These are phyloP conservation scores for Nicotiana attenuata DNA, from an alignment of 257 asterid species.

Conservation along the genomic window DNA sequence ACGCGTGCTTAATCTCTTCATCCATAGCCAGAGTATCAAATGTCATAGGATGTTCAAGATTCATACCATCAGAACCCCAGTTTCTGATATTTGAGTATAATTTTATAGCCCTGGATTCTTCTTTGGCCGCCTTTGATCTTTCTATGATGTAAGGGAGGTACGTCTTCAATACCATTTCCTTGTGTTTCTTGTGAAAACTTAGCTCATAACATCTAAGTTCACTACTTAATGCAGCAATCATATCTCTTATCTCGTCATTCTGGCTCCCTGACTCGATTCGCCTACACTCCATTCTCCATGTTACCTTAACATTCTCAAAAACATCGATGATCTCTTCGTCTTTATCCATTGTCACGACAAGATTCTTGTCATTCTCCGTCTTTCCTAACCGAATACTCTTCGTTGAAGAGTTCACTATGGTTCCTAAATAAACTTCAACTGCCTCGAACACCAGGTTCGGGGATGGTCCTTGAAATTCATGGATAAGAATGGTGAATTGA, in stretches of 20 bases:
- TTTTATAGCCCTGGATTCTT: constrained; percentile 30
- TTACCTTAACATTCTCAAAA: constrained; percentile 25
- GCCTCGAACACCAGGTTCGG: constrained; percentile 39
- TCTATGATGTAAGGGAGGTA: constrained; percentile 49
- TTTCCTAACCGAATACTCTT: constrained; percentile 21
- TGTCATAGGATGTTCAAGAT: constrained; percentile 58
- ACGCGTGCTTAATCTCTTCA: constrained; percentile 17
- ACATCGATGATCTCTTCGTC: constrained; percentile 29
- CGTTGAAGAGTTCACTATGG: constrained; percentile 24
- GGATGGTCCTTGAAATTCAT: constrained; percentile 44
- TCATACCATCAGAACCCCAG: constrained; percentile 31
- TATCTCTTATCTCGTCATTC: background rate
- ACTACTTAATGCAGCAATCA: background rate
- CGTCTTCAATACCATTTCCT: constrained; percentile 20
- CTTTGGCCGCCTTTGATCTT: constrained; percentile 20
- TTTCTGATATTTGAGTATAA: constrained; percentile 22
- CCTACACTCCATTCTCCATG: constrained; percentile 31
- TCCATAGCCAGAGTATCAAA: constrained; percentile 62
- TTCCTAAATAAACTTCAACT: constrained; percentile 31
- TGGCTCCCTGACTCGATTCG: constrained; percentile 6
- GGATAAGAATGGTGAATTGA: constrained; percentile 31
- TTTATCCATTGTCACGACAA: constrained; percentile 25
- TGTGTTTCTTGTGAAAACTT: constrained; percentile 32
- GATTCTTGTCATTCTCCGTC: constrained; percentile 36
- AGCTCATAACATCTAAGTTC: constrained; percentile 25